Percentiles rank a stretch among this genome's conserved stretches.
phyloP scores from a whole-genome alignment of 805 yeast genomes.

The Starmera dryadoides region DNA sequence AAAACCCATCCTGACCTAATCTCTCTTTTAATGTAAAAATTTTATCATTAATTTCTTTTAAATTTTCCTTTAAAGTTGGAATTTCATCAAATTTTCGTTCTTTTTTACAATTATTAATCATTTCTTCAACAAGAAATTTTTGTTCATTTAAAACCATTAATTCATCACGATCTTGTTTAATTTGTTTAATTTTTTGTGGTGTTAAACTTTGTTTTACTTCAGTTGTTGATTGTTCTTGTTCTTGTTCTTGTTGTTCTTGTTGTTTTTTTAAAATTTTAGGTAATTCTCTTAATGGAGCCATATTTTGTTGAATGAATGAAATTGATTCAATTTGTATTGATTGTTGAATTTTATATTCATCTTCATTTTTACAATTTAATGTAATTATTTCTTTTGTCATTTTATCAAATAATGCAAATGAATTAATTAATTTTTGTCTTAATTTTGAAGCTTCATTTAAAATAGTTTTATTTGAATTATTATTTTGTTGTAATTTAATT shows the following conservation, averaged over 20 bases:
- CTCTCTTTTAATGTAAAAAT: slow-evolving; percentile 36
- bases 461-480: slow-evolving; percentile 20
- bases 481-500: slow-evolving; percentile 25
- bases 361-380: slow-evolving; percentile 24
- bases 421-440: slow-evolving; percentile 37
- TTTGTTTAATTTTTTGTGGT: slow-evolving; percentile 41
- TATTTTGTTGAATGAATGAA: slow-evolving; percentile 56
- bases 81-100: slow-evolving; percentile 76
- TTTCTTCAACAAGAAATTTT: slow-evolving; percentile 57
- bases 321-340: slow-evolving; percentile 54
- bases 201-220: slow-evolving; percentile 15
- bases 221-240: slow-evolving; percentile 7
- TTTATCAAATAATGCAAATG: slow-evolving; percentile 44
- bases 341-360: slow-evolving; percentile 39
- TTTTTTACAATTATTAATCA: slow-evolving; percentile 54
- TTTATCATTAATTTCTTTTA: slow-evolving; percentile 46
- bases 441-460: slow-evolving; percentile 30
- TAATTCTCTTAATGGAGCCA: slow-evolving; percentile 55
- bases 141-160: slow-evolving; percentile 87
- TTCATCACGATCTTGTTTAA: slow-evolving; percentile 59
- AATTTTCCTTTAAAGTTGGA: slow-evolving; percentile 47
- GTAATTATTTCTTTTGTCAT: slow-evolving; percentile 37
- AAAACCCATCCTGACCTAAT: slow-evolving; percentile 51
- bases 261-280: slow-evolving; percentile 35
- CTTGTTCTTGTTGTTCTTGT: background rate